A percentile compares a stretch with the other conserved stretches of the same genome.
Evolutionary conservation across 768 basidiomycete genomes (phyloP).

Genomic region (Leucocoprinus sp.): DNA sequence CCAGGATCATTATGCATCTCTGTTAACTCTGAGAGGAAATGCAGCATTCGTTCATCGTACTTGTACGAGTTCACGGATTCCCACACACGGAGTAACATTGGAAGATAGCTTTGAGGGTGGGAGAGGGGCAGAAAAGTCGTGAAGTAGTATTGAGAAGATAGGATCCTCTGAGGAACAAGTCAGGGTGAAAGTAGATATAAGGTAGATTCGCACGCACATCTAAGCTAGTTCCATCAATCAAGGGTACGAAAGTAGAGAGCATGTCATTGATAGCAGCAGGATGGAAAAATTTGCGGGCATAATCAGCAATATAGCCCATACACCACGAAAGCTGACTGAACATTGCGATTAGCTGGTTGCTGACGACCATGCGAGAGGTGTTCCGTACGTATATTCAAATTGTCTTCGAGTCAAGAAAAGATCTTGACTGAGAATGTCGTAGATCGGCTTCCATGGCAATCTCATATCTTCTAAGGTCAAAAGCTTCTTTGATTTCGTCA

Average conservation of each 20-base stretch:
- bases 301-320: slow-evolving; percentile 64
- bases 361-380: background rate
- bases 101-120: slow-evolving; percentile 79
- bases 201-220: slow-evolving; percentile 41
- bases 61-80: slow-evolving; percentile 83
- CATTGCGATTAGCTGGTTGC: slow-evolving; percentile 6
- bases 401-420: slow-evolving; percentile 71
- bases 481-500: slow-evolving; percentile 66
- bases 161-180: slow-evolving; percentile 41
- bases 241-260: slow-evolving; percentile 79
- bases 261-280: slow-evolving; percentile 82
- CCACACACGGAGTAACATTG: slow-evolving; percentile 81
- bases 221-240: slow-evolving; percentile 64
- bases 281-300: slow-evolving; percentile 77
- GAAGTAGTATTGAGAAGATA: slow-evolving; percentile 80
- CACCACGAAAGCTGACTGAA: slow-evolving; percentile 67
- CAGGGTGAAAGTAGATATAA: slow-evolving; percentile 1
- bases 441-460: slow-evolving; percentile 77
- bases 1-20: slow-evolving; percentile 77
- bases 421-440: slow-evolving; percentile 60
- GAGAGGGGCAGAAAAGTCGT: slow-evolving; percentile 79
- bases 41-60: slow-evolving; percentile 85
- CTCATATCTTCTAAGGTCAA: slow-evolving; percentile 70
- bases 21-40: slow-evolving; percentile 69
- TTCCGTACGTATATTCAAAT: slow-evolving; percentile 67